Evolutionary conservation across 108 stramenopile species (phyloP).

Genomic region (Nitzschia sp.): DNA sequence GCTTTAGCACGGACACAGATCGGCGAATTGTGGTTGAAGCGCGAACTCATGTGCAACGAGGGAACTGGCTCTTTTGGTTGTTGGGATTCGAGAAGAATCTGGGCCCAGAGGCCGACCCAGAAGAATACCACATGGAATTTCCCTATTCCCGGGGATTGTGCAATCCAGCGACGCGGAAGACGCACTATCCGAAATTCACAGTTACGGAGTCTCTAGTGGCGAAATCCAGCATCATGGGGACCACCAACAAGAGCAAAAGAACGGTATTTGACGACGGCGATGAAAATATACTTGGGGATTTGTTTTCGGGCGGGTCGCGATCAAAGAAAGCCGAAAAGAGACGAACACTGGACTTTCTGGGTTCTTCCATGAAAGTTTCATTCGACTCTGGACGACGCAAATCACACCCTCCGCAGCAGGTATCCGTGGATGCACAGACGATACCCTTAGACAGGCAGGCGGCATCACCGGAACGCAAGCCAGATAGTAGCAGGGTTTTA

Average conservation of each 20-base stretch:
- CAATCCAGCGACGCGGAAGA: slow-evolving; percentile 14
- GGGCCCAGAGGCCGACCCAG: slow-evolving; percentile 23
- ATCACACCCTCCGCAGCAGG: too few relatives aligned
- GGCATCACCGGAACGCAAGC: background rate
- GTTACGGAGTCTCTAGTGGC: slow-evolving; percentile 45
- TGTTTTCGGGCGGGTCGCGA: background rate
- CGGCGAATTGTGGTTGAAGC: background rate
- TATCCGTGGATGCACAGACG: too few relatives aligned
- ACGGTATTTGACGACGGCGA: background rate
- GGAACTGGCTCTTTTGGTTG: slow-evolving; percentile 23
- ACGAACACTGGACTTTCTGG: background rate
- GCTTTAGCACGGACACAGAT: too few relatives aligned
- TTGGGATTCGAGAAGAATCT: slow-evolving; percentile 29
- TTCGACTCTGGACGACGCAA: background rate
- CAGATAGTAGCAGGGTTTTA: too few relatives aligned
- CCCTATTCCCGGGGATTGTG: slow-evolving; percentile 51
- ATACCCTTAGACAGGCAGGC: too few relatives aligned
- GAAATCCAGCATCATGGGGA: slow-evolving; percentile 18
- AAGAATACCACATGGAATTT: slow-evolving; percentile 63
- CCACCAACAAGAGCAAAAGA: background rate
- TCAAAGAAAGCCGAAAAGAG: background rate
- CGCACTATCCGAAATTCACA: slow-evolving; percentile 46
- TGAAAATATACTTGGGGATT: slow-evolving; percentile 4
- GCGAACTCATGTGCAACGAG: slow-evolving; percentile 17
- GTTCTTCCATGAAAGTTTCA: background rate